Conservation (phyloP, 1,284 basidiomycete genomes). For the Earliella scabrosa region DNA sequence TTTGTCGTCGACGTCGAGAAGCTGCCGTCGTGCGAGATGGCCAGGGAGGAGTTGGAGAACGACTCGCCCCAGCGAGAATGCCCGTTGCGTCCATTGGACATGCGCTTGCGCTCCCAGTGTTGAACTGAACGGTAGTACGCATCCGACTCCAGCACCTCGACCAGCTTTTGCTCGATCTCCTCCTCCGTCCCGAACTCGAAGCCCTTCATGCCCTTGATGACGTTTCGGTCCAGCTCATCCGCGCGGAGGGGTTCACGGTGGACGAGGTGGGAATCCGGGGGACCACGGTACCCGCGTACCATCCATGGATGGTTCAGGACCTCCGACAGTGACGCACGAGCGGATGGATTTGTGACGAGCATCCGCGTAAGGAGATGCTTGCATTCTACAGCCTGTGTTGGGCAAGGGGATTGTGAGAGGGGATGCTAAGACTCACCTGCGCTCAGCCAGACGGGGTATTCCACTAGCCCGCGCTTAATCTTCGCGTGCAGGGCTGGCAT, state of each 20-base stretch:
- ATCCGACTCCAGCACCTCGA: conserved; percentile 80
- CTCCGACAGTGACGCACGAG: conserved; percentile 84
- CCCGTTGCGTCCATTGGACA: conserved; percentile 44
- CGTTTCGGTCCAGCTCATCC: conserved; percentile 85
- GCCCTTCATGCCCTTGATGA: conserved; percentile 92
- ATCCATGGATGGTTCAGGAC: conserved; percentile 97
- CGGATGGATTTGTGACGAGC: conserved; percentile 93
- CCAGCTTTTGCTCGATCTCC: conserved; percentile 80
- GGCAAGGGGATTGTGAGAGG: too few species aligned
- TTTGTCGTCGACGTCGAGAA: conserved; percentile 41
- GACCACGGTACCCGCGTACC: conserved; percentile 82
- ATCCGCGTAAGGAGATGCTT: conserved; percentile 93
- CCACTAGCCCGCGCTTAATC: conserved; percentile 96
- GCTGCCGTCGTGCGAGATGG: conserved; percentile 62
- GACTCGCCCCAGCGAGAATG: conserved; percentile 52
- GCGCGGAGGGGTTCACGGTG: conserved; percentile 87
- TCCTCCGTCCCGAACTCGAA: conserved; percentile 95
- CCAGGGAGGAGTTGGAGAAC: conserved; percentile 67
- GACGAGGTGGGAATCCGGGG: conserved; percentile 86
- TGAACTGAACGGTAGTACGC: conserved; percentile 75
- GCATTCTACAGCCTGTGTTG: conserved; percentile 91
- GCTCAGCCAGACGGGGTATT: conserved; percentile 97
- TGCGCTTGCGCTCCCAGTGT: conserved; percentile 78
- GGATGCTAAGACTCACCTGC: conserved; percentile 82
- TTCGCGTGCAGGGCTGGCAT: conserved; percentile 99